These are phyloP conservation scores for Candida oleophila DNA, from an alignment of 805 yeast genomes.

Conservation along the genomic window DNA sequence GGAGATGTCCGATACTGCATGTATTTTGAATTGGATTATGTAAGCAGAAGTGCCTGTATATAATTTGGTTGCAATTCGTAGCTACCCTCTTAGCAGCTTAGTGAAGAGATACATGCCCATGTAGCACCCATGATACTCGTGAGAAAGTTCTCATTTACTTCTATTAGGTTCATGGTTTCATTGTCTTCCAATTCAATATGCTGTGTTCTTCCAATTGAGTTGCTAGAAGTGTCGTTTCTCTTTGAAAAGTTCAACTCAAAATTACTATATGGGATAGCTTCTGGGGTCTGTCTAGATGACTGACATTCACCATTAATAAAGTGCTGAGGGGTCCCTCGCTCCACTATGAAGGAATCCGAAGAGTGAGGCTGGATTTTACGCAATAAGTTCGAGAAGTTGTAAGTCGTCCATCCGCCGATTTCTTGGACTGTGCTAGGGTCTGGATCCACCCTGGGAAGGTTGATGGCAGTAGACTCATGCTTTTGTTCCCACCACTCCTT, in stretches of 20 bases:
- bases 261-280: slow-evolving; percentile 22
- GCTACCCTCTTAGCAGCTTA: no score
- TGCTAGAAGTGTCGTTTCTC: not conserved
- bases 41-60: no score
- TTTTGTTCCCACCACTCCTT: slow-evolving; percentile 2
- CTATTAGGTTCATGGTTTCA: slow-evolving; percentile 17
- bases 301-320: not conserved
- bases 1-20: slow-evolving; percentile 4
- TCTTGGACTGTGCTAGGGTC: not conserved
- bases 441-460: not conserved
- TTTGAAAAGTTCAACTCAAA: slow-evolving; percentile 16
- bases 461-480: not conserved
- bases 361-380: not conserved
- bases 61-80: no score
- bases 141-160: slow-evolving; percentile 19
- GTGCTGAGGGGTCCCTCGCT: not conserved
- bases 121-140: slow-evolving; percentile 12
- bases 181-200: slow-evolving; percentile 13
- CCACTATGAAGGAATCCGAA: not conserved
- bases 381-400: not conserved
- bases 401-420: not conserved
- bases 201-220: slow-evolving; percentile 4
- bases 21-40: no score
- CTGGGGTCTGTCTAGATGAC: slow-evolving; percentile 14
- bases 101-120: slow-evolving; percentile 8